A percentile compares a stretch with the other conserved stretches of the same genome.
These are phyloP conservation scores for Cryptosporidium muris DNA, from an alignment of 169 alveolate species.

Conservation along the genomic window DNA sequence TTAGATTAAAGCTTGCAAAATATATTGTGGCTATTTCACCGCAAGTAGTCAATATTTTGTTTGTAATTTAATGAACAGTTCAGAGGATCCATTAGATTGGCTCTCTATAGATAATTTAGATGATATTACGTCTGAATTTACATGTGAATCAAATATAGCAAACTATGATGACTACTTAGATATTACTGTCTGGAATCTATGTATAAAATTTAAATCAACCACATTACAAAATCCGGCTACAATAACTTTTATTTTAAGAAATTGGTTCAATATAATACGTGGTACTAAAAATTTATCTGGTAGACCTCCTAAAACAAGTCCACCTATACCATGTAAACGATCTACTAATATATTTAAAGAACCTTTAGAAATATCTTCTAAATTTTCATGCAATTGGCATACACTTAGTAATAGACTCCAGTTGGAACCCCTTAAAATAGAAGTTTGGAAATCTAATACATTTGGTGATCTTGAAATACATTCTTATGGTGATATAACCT, in stretches of 20 bases:
- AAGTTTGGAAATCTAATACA: constrained; percentile 17
- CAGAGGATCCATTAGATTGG: constrained; percentile 46
- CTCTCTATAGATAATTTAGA: constrained; percentile 46
- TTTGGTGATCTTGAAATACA: constrained; percentile 55
- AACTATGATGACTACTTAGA: background rate
- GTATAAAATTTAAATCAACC: constrained; percentile 29
- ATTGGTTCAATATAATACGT: constrained; percentile 51
- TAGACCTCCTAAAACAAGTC: constrained; percentile 51
- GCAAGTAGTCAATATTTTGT: background rate
- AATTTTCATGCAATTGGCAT: constrained; percentile 36
- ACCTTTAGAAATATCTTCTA: constrained; percentile 47
- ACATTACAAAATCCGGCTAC: constrained; percentile 65
- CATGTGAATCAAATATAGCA: too few species aligned
- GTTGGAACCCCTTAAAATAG: constrained; percentile 55
- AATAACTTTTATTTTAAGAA: constrained; percentile 24
- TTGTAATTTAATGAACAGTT: constrained; percentile 13
- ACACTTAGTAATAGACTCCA: constrained; percentile 35
- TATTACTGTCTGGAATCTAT: constrained; percentile 24
- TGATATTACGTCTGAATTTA: background rate
- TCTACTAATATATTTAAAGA: constrained; percentile 43
- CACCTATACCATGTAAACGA: constrained; percentile 64
- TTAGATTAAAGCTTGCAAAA: too few species aligned
- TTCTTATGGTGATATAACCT: constrained; percentile 23
- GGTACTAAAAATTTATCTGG: constrained; percentile 17
- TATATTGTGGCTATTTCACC: too few species aligned